Base-by-base conservation (phyloP, 2,329 filamentous ascomycete species). In the Epichloe baconii region DNA sequence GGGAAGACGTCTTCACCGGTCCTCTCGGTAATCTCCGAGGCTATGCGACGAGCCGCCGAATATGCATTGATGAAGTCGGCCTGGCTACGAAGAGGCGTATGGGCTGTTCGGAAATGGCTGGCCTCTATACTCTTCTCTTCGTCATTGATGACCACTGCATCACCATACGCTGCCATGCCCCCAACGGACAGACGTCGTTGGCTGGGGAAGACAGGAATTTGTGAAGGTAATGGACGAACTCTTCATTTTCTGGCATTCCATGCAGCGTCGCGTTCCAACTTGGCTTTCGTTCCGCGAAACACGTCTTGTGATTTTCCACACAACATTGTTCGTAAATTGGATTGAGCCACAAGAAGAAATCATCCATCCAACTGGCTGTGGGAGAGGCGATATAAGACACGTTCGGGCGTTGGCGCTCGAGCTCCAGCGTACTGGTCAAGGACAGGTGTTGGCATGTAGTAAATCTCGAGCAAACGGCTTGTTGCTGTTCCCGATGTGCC, bases 281-380 rank as follows among this genome's bases (percentile, higher is more conserved):
- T 2, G 88, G 88, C 19, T 82, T 68, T 42, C 90, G 82, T 55
- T 82, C 74, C 26, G 79, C 80, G 62, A 98, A 96, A 68, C 93
- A 98, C 2, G 83, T 74, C 58, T 82, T 72, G 44, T 79, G 79
- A 47, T 80, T 64, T 53, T 91, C 83, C 38, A 86, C 75, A 60
- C 87, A 96, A 70, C 77, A 83, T 47, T 77, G 71, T 44, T 89
- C 85, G 21, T 71, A 69, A 43, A 88, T 78, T 0, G 93, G 93
- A 59, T 97, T 95, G n/a, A 97, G 73, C 91, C 93, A 98, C 53
- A 88, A 78, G 69, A 97, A 88, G 69, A 88, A 97, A 64, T 98
- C 93, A 57, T 98, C 93, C 17, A 98, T 79, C 93, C 93, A 98
- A 66, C 86, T 96, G 3, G 94, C 93, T 0, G 91, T 83, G 0